phyloP scores from a whole-genome alignment of 106 monocot species.

The Dactylorhiza incarnata region DNA sequence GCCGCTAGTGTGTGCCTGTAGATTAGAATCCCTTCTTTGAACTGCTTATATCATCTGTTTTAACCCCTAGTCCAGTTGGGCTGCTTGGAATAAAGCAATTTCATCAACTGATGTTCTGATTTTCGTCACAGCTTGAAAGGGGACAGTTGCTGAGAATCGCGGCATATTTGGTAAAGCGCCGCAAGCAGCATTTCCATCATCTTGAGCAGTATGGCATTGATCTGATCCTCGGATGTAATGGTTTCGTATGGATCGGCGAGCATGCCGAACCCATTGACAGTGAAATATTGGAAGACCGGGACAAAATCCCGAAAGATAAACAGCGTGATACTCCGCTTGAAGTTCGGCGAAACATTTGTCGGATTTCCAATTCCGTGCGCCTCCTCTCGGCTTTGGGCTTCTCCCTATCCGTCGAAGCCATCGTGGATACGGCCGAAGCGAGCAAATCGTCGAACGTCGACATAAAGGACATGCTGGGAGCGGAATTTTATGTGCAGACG shows the following conservation, averaged over 20 bases:
- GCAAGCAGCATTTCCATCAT: constrained; percentile 96
- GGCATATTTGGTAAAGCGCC: constrained; percentile 78
- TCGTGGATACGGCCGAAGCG: constrained; percentile 51
- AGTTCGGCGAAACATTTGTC: constrained; percentile 62
- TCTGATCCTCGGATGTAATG: constrained; percentile 92
- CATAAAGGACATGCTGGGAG: constrained; percentile 75
- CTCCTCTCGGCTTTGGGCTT: constrained; percentile 72
- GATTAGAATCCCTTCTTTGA: neutral
- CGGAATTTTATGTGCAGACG: constrained; percentile 84
- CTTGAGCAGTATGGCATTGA: constrained; percentile 73
- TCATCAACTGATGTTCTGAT: neutral
- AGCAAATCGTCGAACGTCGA: constrained; percentile 33
- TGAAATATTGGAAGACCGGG: constrained; percentile 28
- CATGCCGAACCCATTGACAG: constrained; percentile 37
- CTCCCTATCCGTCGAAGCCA: constrained; percentile 50
- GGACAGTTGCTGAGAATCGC: constrained; percentile 74
- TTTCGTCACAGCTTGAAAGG: constrained; percentile 56
- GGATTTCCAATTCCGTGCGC: constrained; percentile 81
- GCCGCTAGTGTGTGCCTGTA: too few relatives aligned
- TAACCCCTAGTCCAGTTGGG: too few relatives aligned
- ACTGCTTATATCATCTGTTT: too few relatives aligned
- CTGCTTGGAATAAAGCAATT: too few relatives aligned
- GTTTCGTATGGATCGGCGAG: constrained; percentile 87
- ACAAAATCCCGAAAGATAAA: constrained; percentile 5
- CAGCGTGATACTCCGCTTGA: constrained; percentile 35